These are phyloP conservation scores for Kokia cookei DNA, from an alignment of 441 rosid genomes.

Conservation along the genomic window DNA sequence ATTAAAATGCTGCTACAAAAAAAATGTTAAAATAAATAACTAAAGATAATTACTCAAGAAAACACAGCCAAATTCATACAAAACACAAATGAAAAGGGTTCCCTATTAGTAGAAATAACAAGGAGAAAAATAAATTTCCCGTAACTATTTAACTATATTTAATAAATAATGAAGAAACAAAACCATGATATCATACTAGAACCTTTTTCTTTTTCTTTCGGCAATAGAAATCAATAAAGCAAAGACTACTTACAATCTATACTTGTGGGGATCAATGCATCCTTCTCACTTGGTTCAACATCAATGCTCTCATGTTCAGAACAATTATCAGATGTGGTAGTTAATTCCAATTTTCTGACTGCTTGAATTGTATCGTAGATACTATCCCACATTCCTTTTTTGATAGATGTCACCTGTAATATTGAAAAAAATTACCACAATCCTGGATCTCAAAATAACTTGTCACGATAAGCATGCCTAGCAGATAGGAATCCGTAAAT, in stretches of 20 bases:
- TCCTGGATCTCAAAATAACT: background rate
- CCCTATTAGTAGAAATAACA: background rate
- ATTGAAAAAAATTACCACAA: constrained; percentile 2
- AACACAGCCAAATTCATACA: background rate
- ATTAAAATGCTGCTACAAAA: background rate
- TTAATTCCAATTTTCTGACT: constrained; percentile 32
- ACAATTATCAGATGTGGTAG: constrained; percentile 20
- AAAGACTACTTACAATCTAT: constrained; percentile 30
- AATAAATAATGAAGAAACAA: background rate
- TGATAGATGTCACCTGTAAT: constrained; percentile 77
- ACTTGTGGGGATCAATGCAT: constrained; percentile 8
- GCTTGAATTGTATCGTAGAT: constrained; percentile 72
- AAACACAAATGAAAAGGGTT: background rate
- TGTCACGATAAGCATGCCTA: background rate
- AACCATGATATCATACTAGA: background rate
- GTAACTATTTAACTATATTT: background rate
- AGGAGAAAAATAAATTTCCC: background rate
- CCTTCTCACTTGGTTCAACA: constrained; percentile 46
- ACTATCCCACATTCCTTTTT: constrained; percentile 82
- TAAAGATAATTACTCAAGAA: background rate
- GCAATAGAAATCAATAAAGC: background rate
- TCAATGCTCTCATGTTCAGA: constrained; percentile 50
- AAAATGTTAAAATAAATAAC: background rate
- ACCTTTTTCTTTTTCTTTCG: background rate
- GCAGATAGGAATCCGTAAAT: background rate